Base-by-base conservation (phyloP, 192 early-diverging fungal species). In the Coemansia sp. region DNA sequence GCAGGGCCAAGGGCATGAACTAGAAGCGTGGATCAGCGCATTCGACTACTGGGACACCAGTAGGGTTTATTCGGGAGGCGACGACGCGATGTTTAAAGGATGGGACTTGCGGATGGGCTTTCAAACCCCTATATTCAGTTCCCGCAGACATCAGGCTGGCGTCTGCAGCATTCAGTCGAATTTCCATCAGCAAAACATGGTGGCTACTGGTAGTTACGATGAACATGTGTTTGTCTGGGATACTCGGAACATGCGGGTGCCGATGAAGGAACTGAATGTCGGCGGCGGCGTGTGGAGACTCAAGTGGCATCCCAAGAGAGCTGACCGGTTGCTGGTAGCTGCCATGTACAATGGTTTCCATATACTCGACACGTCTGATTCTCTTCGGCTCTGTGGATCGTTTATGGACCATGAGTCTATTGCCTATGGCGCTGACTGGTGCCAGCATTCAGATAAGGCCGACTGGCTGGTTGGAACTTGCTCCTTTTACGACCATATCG, bases 171-270 rank as follows among this genome's bases (percentile, higher is more conserved):
- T 98, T 30, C 91, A 96, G 54, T 88, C 87, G 1, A 86, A 87
- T 58, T 90, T 91, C 23, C 86, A 87, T 57, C 52, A 80, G 15
- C 86, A 91, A 55, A 75, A 93, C 63, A 69, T 88, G 19, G 61
- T 98, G 33, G 91, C 88, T 2, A 96, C 92, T 0, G 96, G 94
- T 56, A 90, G 92, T 61, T 98, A 98, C 55, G 93, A 98, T 66
- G 94, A 96, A 40, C 78, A 82, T 16, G 74, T 97, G 37, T 60
- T 88, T 50, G 80, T 96, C 37, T 98, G 96, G 96, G 96, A 98
- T 63, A 89, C 83, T 5, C 83, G 96, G 9, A 81, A 65, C 7
- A 91, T 96, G 88, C 77, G 86, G n/a, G 37, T 52, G 16, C 93
- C 94, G 3, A 19, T 93, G 42, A 57, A 72, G 1, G 87, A 89